A percentile compares a stretch with the other conserved stretches of the same genome.
phyloP scores from a whole-genome alignment of 1,284 basidiomycete species.

The Hemileia vastatrix region DNA sequence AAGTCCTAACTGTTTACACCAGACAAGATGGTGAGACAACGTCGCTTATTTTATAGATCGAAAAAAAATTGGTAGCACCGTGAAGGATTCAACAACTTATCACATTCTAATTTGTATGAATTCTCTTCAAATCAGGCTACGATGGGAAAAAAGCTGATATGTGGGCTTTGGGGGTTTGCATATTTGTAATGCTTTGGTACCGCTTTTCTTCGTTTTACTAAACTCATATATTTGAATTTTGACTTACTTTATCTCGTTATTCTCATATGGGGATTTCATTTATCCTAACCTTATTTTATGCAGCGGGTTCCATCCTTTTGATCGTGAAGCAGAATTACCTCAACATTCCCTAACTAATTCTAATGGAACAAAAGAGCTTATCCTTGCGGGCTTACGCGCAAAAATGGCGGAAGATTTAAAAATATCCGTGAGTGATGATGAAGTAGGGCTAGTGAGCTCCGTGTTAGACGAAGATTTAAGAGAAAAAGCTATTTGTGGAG shows the following conservation, averaged over 20 bases:
- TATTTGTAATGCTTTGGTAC: conserved; percentile 20
- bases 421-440: conserved; percentile 1
- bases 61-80: background rate
- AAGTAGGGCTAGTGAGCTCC: conserved; percentile 18
- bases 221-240: background rate
- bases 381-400: no score
- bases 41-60: background rate
- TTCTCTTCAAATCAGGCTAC: conserved; percentile 1
- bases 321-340: conserved; percentile 1
- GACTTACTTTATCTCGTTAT: background rate
- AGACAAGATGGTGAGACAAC: conserved; percentile 11
- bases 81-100: background rate
- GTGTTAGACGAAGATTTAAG: conserved; percentile 2
- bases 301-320: conserved; percentile 22
- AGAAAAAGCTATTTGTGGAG: conserved; percentile 11
- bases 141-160: conserved; percentile 22
- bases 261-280: background rate
- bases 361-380: no score
- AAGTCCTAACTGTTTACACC: conserved; percentile 22
- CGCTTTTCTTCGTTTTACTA: background rate
- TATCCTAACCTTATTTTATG: background rate
- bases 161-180: conserved; percentile 19
- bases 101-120: background rate
- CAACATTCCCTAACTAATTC: no score
- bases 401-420: conserved; percentile 4